These are phyloP conservation scores for Amylostereum areolatum DNA, from an alignment of 1,284 basidiomycete species.

Conservation along the genomic window DNA sequence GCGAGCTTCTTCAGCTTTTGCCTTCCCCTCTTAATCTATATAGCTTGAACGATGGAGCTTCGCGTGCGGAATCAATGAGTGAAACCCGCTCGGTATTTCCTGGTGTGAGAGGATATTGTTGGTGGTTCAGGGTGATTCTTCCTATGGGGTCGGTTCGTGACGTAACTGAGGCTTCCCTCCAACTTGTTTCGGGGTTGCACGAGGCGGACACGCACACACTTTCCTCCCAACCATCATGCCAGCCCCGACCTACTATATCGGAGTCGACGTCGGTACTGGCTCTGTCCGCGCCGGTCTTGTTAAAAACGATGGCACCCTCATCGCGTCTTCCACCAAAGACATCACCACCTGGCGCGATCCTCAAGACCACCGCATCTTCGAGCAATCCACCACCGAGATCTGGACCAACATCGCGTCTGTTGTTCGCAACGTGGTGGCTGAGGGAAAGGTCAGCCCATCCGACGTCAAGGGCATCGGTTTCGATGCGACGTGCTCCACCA, in stretches of 20 bases:
- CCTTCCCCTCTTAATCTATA: no score
- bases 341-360: constrained; percentile 85
- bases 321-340: constrained; percentile 73
- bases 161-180: no score
- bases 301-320: constrained; percentile 66
- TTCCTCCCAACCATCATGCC: constrained; percentile 5
- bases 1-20: no score
- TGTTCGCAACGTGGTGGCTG: constrained; percentile 63
- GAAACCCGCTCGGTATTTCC: no score
- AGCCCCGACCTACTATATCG: constrained; percentile 46
- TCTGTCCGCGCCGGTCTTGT: constrained; percentile 89
- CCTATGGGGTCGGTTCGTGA: no score
- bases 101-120: no score
- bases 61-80: no score
- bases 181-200: no score
- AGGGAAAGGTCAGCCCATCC: constrained; percentile 55
- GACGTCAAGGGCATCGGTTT: constrained; percentile 89
- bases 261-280: constrained; percentile 84
- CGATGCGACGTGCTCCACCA: constrained; percentile 95
- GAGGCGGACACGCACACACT: not conserved
- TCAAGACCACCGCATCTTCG: constrained; percentile 88
- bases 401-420: constrained; percentile 77
- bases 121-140: no score
- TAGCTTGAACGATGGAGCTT: no score
- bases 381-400: constrained; percentile 86